phyloP scores from a whole-genome alignment of 2,329 filamentous ascomycete genomes.

The Pseudogymnoascus sp. region DNA sequence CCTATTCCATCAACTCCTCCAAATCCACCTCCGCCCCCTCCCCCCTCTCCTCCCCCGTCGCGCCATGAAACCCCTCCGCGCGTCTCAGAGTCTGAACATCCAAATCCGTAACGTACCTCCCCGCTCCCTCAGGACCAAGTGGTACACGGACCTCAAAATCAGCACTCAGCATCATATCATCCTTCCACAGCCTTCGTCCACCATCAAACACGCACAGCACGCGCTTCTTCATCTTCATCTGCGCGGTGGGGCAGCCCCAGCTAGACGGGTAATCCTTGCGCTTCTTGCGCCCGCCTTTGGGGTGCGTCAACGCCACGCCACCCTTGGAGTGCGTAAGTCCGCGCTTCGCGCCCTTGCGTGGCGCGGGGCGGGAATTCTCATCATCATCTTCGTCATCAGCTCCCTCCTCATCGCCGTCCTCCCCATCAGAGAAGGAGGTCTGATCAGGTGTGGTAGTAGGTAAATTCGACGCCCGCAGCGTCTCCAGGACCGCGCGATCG shows the following conservation, averaged over 20 bases:
- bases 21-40: slow-evolving; percentile 57
- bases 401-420: slow-evolving; percentile 44
- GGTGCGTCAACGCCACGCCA: slow-evolving; percentile 50
- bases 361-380: slow-evolving; percentile 40
- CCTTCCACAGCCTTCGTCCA: slow-evolving; percentile 79
- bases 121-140: slow-evolving; percentile 49
- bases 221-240: slow-evolving; percentile 98
- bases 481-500: slow-evolving; percentile 53
- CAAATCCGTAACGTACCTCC: slow-evolving; percentile 84
- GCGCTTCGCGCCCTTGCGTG: slow-evolving; percentile 24
- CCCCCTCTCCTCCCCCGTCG: slow-evolving; percentile 81
- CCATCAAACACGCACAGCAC: slow-evolving; percentile 92
- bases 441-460: slow-evolving; percentile 35
- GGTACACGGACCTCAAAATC: slow-evolving; percentile 88
- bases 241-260: slow-evolving; percentile 85
- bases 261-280: slow-evolving; percentile 87
- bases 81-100: slow-evolving; percentile 84
- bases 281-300: slow-evolving; percentile 67
- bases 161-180: slow-evolving; percentile 97
- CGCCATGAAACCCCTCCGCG: slow-evolving; percentile 72
- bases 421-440: slow-evolving; percentile 32
- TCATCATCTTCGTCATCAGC: slow-evolving; percentile 50
- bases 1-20: slow-evolving; percentile 46
- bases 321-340: slow-evolving; percentile 73
- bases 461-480: slow-evolving; percentile 51